Evolutionary conservation across 2,329 filamentous ascomycete species (phyloP), one percentile per base, ranked within the genome.

Genomic region (Neonectria hederae): DNA sequence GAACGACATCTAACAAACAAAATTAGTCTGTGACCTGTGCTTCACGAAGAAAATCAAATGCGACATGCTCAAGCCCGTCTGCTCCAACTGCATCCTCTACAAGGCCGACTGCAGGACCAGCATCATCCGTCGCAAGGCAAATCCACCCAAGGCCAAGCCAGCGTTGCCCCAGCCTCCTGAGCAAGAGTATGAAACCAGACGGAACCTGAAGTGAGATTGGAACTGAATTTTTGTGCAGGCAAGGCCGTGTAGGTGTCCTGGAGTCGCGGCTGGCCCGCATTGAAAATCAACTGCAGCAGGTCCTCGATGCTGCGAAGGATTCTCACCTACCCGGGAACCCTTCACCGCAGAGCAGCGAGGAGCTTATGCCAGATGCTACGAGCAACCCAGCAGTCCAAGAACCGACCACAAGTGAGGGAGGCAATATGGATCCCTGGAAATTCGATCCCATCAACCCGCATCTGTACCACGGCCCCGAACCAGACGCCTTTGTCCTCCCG

Each of bases 1-100:
- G 21, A 6, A n/a, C 22, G 6, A 26, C 26, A 17, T 45, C 24
- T 42, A 22, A 53, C 28, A 14, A 17, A 3, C 17, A 6, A 19
- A 17, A 3, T 19, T 7, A 80, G 80, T 79, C 0, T 82, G 80
- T 62, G 81, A 83, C 65, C 73, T 82, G 42, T 83, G 81, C 72
- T 82, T 80, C 54, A 78, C 70, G 13, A 83, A 82, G 70, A 83
- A 83, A 75, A 82, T 83, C 51, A 82, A 81, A 66, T 83, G 81
- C 53, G 81, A 83, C 66, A 79, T 79, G 76, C 53, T 80, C 6
- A 81, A 80, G 64, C 81, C 81, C 0, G 69, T 75, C 9, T 83
- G 81, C 62, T 82, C 80, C 1, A 83, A 83, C 46, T 83, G 81
- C 48, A 69, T 75, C 8, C 70, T 82, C 4, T 83, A 83, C 65